phyloP scores from a whole-genome alignment of 2,329 filamentous ascomycete genomes.

The Aspergillus puulaauensis region DNA sequence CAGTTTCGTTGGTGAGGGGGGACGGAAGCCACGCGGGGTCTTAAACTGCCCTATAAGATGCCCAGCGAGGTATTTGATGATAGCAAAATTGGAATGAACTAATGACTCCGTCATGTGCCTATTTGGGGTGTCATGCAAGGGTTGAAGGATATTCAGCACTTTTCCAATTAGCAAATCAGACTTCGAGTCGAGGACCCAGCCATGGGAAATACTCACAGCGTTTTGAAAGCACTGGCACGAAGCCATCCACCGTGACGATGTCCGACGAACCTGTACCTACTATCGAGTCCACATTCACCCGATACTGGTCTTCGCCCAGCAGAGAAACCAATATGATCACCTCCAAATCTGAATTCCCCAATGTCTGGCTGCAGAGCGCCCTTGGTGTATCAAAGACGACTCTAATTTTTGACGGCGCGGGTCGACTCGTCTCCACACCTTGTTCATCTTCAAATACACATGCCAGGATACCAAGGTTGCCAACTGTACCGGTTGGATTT shows the following conservation, averaged over 20 bases:
- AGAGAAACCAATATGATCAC: slow-evolving; percentile 67
- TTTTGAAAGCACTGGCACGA: slow-evolving; percentile 72
- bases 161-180: slow-evolving; percentile 13
- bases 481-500: slow-evolving; percentile 60
- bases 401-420: slow-evolving; percentile 32
- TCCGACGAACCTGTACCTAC: slow-evolving; percentile 73
- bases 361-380: slow-evolving; percentile 26
- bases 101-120: slow-evolving; percentile 58
- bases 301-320: slow-evolving; percentile 61
- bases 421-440: slow-evolving; percentile 54
- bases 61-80: slow-evolving; percentile 68
- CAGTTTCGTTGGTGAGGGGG: slow-evolving; percentile 86
- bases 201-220: slow-evolving; percentile 56
- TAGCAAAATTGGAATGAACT: slow-evolving; percentile 74
- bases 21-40: slow-evolving; percentile 62
- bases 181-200: neutral
- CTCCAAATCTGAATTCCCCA: slow-evolving; percentile 38
- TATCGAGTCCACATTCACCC: slow-evolving; percentile 61
- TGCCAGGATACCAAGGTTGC: slow-evolving; percentile 54
- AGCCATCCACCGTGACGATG: slow-evolving; percentile 69
- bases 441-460: slow-evolving; percentile 43
- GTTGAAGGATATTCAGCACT: slow-evolving; percentile 72
- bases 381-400: slow-evolving; percentile 39
- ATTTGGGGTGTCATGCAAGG: slow-evolving; percentile 63
- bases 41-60: slow-evolving; percentile 64